A percentile compares a stretch with the other conserved stretches of the same genome.
phyloP scores from a whole-genome alignment of 768 basidiomycete genomes.

The Collybiopsis luxurians region DNA sequence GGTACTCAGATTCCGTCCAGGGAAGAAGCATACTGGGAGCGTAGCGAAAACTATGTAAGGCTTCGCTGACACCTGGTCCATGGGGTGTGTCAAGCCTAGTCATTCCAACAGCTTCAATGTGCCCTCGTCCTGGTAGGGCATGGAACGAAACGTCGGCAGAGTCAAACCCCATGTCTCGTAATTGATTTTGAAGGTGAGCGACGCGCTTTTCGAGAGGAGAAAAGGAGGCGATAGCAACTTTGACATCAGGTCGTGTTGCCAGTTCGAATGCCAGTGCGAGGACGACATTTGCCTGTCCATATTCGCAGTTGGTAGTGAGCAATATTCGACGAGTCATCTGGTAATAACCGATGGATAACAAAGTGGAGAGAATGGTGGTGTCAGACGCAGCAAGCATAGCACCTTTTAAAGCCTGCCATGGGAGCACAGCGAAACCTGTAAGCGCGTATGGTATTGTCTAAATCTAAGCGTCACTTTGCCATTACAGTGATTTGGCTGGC shows the following conservation, averaged over 20 bases:
- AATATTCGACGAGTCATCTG: constrained; percentile 1
- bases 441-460: no score
- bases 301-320: constrained; percentile 8
- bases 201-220: constrained; percentile 8
- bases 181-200: not conserved
- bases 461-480: no score
- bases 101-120: constrained; percentile 6
- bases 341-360: no score
- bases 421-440: no score
- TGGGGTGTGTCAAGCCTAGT: constrained; percentile 1
- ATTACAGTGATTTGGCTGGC: no score
- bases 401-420: no score
- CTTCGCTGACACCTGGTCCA: constrained; percentile 3
- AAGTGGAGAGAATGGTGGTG: not conserved
- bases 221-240: constrained; percentile 8
- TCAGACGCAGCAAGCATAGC: no score
- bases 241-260: not conserved
- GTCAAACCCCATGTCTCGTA: not conserved
- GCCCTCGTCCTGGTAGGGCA: not conserved
- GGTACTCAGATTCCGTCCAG: constrained; percentile 4
- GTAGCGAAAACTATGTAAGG: constrained; percentile 5
- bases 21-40: constrained; percentile 7
- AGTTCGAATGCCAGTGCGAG: constrained; percentile 10
- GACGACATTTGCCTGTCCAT: constrained; percentile 9
- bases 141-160: not conserved